phyloP scores from a whole-genome alignment of 257 asterid genomes.

The Petunia axillaris region DNA sequence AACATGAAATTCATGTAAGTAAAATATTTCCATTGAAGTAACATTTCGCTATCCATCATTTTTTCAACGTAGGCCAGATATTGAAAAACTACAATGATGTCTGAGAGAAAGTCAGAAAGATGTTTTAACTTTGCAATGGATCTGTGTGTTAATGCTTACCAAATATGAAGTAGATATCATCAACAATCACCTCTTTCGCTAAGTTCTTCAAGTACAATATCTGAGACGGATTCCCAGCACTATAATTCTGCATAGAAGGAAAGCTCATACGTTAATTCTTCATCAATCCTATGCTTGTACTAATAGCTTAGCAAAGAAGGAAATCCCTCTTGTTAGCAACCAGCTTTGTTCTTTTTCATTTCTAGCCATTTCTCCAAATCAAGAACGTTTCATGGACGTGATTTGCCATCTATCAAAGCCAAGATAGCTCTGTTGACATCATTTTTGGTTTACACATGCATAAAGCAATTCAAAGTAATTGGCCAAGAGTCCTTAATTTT shows the following conservation, averaged over 20 bases:
- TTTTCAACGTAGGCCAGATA: background rate
- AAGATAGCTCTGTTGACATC: background rate
- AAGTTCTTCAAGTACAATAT: conserved; percentile 84
- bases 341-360: background rate
- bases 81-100: background rate
- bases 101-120: background rate
- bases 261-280: background rate
- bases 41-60: background rate
- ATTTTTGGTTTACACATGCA: background rate
- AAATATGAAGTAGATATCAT: conserved; percentile 79
- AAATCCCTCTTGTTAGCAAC: background rate
- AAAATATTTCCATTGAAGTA: background rate
- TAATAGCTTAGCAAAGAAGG: conserved; percentile 3
- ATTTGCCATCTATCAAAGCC: background rate
- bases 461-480: background rate
- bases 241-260: conserved; percentile 64
- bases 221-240: conserved; percentile 81
- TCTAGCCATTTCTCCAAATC: background rate
- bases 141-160: conserved; percentile 53
- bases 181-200: conserved; percentile 83
- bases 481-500: background rate
- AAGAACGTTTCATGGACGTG: background rate
- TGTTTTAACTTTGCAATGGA: conserved; percentile 8
- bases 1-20: background rate
- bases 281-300: background rate